Evolutionary conservation across 495 filamentous ascomycete species (phyloP), one percentile per base, ranked within the genome.

Genomic region (Podospora pseudoanserina): DNA sequence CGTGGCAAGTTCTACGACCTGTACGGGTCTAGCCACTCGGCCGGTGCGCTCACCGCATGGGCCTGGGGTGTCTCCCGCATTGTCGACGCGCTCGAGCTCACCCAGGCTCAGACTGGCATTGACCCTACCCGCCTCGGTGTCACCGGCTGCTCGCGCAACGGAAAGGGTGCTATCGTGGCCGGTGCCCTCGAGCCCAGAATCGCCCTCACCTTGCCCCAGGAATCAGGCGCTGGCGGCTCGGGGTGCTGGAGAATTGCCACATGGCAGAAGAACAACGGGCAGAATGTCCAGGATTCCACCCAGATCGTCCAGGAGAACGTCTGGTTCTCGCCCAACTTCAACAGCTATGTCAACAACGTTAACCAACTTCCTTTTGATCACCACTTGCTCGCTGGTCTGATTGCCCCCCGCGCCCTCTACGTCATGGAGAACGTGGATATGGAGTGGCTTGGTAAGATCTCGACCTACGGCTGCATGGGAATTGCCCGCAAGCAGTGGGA

Each of bases 391-490:
- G 79, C 83, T 0, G 80, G 75, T 0, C 76, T 86, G 30, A 78
- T 85, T 6, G 77, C 79, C 0, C 84, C 83, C 0, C 78, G 83
- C 20, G 78, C 80, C 4, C 70, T 85, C 3, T 78, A 82, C 32
- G 73, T 82, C 19, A 82, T 84, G 67, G 83, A 86, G 74, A 86
- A 85, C 74, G 60, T 67, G 26, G 79, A 84, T 67, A 83, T 85
- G 66, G 81, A 85, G 74, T 86, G 84, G 84, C 79, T 86, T 13
- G 82, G 84, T 60, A 81, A 82, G 70, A 73, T 81, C 57, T 74
- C 70, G 57, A 83, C 81, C 6, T 84, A 80, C 13, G 84, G 77
- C n/a, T 88, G 85, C 79, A 85, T 85, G 85, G 80, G 79, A 71
- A 80, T 80, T 16, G 85, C 78, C 13, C 79, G 80, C 39, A 72